Evolutionary conservation across 371 early-diverging fungal genomes (phyloP).

Genomic region (Syncephalastrum monosporum): DNA sequence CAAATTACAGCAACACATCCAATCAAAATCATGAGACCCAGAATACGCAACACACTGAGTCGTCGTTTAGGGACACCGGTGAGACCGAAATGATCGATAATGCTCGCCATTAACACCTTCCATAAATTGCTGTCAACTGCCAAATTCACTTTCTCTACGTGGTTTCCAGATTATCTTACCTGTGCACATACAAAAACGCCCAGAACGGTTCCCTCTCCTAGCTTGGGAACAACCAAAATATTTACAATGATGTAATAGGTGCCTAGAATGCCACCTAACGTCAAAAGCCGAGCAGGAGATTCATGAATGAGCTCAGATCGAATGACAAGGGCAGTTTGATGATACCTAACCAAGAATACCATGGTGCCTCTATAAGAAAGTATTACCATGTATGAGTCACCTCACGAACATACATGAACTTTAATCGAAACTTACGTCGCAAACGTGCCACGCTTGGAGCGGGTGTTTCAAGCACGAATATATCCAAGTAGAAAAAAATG

Average conservation of each 20-base stretch:
- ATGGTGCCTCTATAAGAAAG: constrained; percentile 19
- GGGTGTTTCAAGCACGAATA: constrained; percentile 18
- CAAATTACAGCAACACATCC: constrained; percentile 8
- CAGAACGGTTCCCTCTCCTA: constrained; percentile 46
- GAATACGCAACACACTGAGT: constrained; percentile 5
- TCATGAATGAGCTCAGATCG: too few relatives aligned
- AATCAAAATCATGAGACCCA: constrained; percentile 1
- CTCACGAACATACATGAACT: too few relatives aligned
- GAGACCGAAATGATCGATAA: constrained; percentile 46
- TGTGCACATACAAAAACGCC: constrained; percentile 42
- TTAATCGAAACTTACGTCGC: too few relatives aligned
- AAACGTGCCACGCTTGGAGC: constrained; percentile 9
- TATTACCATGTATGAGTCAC: too few relatives aligned
- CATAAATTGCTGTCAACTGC: background rate
- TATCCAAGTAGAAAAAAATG: constrained; percentile 26
- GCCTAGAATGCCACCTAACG: constrained; percentile 40
- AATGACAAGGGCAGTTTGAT: too few relatives aligned
- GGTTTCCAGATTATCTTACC: constrained; percentile 7
- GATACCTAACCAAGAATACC: constrained; percentile 24
- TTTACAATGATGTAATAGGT: constrained; percentile 48
- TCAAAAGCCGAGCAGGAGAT: background rate
- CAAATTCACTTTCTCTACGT: too few relatives aligned
- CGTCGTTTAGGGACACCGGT: constrained; percentile 29
- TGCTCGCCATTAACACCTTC: constrained; percentile 38
- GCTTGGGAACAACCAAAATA: constrained; percentile 43